These are phyloP conservation scores for Xanthoparmelia taractica DNA, from an alignment of 495 filamentous ascomycete genomes.

Conservation along the genomic window DNA sequence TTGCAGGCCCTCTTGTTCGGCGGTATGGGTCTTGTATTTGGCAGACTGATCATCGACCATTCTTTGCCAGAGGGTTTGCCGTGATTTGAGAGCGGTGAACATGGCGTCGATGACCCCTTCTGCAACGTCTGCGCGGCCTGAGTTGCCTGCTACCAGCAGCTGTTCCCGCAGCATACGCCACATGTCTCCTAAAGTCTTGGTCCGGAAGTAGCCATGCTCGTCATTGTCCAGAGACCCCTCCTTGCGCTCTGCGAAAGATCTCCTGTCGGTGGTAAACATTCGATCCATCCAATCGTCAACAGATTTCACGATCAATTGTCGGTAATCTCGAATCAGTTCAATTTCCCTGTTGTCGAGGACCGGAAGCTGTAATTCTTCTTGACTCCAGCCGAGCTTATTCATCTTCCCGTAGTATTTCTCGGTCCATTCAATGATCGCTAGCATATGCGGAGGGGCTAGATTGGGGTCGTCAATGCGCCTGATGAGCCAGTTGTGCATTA, in stretches of 20 bases:
- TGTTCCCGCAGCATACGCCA: conserved; percentile 97
- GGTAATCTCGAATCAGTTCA: conserved; percentile 88
- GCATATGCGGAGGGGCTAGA: conserved; percentile 66
- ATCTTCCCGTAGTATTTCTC: conserved; percentile 96
- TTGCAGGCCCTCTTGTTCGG: conserved; percentile 70
- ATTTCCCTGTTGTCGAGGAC: conserved; percentile 80
- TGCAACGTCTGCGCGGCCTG: conserved; percentile 73
- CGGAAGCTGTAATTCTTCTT: conserved; percentile 67
- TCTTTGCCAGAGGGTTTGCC: conserved; percentile 77
- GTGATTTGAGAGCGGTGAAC: conserved; percentile 71
- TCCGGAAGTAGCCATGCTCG: conserved; percentile 79
- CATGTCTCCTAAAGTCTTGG: conserved; percentile 81
- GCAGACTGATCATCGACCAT: conserved; percentile 80
- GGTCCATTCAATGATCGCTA: conserved; percentile 88
- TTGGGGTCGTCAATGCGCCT: conserved; percentile 72
- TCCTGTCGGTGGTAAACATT: conserved; percentile 71
- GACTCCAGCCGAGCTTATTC: conserved; percentile 72
- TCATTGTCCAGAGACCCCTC: conserved; percentile 77
- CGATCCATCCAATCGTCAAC: conserved; percentile 97
- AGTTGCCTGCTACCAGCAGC: conserved; percentile 68
- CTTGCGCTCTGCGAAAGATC: conserved; percentile 67
- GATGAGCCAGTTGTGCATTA: conserved; percentile 91
- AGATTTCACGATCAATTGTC: conserved; percentile 84
- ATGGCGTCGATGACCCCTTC: conserved; percentile 93
- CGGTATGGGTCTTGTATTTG: conserved; percentile 53